These are phyloP conservation scores for Penicillium salamii DNA, from an alignment of 495 filamentous ascomycete genomes.

Conservation along the genomic window DNA sequence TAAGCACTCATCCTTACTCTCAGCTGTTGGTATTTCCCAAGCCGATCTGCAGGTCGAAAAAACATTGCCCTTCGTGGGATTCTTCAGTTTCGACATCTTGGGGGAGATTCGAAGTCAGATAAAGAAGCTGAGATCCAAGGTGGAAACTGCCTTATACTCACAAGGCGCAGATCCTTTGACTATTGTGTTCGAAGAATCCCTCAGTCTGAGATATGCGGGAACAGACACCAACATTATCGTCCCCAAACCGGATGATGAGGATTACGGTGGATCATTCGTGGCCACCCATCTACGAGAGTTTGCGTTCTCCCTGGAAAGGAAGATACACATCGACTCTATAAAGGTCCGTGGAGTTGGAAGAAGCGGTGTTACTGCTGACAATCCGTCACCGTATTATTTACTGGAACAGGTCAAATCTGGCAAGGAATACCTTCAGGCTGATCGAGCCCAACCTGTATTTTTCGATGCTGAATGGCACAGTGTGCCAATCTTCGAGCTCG, in stretches of 20 bases:
- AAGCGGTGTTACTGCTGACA: too few relatives aligned
- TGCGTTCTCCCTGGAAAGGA: not conserved
- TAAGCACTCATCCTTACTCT: conserved; percentile 31
- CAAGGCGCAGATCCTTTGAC: not conserved
- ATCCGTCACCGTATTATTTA: too few relatives aligned
- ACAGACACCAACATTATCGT: not conserved
- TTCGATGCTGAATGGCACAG: too few relatives aligned
- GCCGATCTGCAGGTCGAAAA: conserved; percentile 10
- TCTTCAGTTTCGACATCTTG: too few relatives aligned
- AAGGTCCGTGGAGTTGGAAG: not conserved
- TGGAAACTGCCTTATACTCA: not conserved
- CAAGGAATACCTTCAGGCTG: too few relatives aligned
- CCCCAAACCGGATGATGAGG: not conserved
- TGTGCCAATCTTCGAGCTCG: too few relatives aligned
- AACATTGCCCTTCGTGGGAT: too few relatives aligned
- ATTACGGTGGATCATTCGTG: not conserved
- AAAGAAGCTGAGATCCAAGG: too few relatives aligned
- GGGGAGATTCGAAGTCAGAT: too few relatives aligned
- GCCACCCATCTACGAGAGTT: not conserved
- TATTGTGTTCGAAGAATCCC: not conserved
- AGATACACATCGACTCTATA: not conserved
- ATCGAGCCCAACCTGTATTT: too few relatives aligned
- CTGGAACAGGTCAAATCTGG: too few relatives aligned
- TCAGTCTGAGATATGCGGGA: not conserved
- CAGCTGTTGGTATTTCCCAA: conserved; percentile 38